phyloP scores from a whole-genome alignment of 2,329 filamentous ascomycete genomes.

The Colletotrichum plurivorum region DNA sequence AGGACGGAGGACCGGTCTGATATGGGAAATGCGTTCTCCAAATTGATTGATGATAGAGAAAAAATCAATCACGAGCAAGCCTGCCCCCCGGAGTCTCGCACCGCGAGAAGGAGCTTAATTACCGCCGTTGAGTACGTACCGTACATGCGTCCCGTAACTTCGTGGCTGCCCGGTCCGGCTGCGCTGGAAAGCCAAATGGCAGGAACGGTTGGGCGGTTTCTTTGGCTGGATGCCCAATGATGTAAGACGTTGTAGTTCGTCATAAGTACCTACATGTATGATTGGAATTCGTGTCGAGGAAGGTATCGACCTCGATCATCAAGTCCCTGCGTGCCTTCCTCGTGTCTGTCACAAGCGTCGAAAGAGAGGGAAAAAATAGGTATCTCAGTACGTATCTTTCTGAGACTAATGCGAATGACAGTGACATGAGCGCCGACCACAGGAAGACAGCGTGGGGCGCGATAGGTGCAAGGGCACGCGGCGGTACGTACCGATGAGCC shows the following conservation, averaged over 20 bases:
- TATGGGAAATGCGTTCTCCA: constrained; percentile 6
- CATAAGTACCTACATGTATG: too few species aligned
- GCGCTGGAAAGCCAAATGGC: constrained; percentile 1
- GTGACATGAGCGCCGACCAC: constrained; percentile 26
- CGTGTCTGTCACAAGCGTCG: not conserved
- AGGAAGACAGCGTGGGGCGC: constrained; percentile 29
- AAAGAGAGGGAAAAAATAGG: not conserved
- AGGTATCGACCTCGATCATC: not conserved
- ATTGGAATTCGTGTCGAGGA: not conserved
- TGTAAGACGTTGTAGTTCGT: not conserved
- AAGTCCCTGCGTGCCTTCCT: not conserved
- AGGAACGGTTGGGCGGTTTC: not conserved
- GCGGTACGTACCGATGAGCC: not conserved
- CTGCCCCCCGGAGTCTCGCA: constrained; percentile 14
- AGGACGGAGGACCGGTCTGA: constrained; percentile 6
- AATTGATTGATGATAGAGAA: constrained; percentile 4
- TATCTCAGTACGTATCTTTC: constrained; percentile 23
- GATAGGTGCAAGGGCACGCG: constrained; percentile 13
- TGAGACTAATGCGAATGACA: constrained; percentile 40
- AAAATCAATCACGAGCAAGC: not conserved
- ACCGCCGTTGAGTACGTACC: constrained; percentile 8
- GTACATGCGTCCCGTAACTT: not conserved
- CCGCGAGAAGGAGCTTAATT: constrained; percentile 29
- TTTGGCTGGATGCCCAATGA: not conserved
- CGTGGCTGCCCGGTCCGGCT: not conserved